Evolutionary conservation across 768 basidiomycete genomes (phyloP), one percentile per base, ranked within the genome.

Genomic region (Clitopilus passeckerianus): DNA sequence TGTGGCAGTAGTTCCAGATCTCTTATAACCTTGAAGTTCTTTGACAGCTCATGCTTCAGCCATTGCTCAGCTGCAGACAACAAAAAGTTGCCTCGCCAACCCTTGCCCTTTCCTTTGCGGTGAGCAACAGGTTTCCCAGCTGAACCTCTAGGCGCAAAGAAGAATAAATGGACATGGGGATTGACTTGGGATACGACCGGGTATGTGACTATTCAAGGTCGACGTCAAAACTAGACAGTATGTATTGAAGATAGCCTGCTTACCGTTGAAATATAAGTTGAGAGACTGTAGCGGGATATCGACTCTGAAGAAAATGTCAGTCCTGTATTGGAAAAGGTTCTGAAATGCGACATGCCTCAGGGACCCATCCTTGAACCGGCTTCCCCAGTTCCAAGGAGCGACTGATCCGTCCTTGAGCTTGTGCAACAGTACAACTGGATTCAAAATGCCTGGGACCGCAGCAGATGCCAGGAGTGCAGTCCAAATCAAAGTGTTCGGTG

Each of bases 21-120:
- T 43, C 97, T 89, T 60, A 99, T 99, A 55, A 98, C 91, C 75
- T 92, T 94, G 81, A 96, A 95, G 68, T 98, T 97, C 79, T 98
- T 98, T 4, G 93, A 91, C 12, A 99, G 77, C 69, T 98, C 96
- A 44, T 97, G 84, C 70, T 98, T 98, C 61, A 97, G 79, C 85
- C 91, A 95, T 64, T 96, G 95, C 70, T 98, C 95, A 3, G 90
- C 89, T 1, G 95, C 95, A 1, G 93, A 94, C 9, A 98, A 74
- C 18, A 98, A 66, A 70, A 94, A 98, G 53, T 97, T 97, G 53
- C 95, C 97, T 68, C 96, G 77, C 97, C 96, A 98, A 1, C 95
- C 91, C 64, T 23, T 60, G 86, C 90, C 93, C 85, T 93, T 96
- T 41, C 93, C 93, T 71, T 91, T 94, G 9, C 93, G 82, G 71